These are phyloP conservation scores for Grigorovia yakushimaensis DNA, from an alignment of 805 yeast species.

Conservation along the genomic window DNA sequence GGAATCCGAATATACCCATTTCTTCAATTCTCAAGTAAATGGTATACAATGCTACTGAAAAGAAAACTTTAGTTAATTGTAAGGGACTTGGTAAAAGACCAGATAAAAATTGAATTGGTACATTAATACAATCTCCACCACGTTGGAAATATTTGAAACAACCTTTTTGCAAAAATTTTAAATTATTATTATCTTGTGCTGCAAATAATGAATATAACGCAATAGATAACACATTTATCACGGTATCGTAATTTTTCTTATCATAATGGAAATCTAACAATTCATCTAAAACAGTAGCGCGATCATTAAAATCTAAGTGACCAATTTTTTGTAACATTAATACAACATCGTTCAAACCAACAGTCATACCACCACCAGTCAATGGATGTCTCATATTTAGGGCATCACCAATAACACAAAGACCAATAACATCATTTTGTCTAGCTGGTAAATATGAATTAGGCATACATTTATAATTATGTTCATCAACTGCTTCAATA, in stretches of 20 bases:
- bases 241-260: conserved; percentile 72
- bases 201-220: conserved; percentile 87
- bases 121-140: conserved; percentile 72
- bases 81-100: conserved; percentile 75
- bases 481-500: conserved; percentile 45
- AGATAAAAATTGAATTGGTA: conserved; percentile 75
- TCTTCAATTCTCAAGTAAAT: conserved; percentile 57
- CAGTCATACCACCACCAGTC: conserved; percentile 99
- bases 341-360: conserved; percentile 79
- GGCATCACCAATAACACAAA: conserved; percentile 83
- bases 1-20: conserved; percentile 58
- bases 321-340: conserved; percentile 43
- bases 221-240: conserved; percentile 79
- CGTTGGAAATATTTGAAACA: conserved; percentile 77
- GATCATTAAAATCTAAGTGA: conserved; percentile 41
- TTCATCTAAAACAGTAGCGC: conserved; percentile 44
- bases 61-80: conserved; percentile 73
- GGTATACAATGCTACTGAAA: conserved; percentile 80
- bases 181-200: conserved; percentile 53
- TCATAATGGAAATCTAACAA: conserved; percentile 62
- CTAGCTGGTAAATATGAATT: conserved; percentile 82
- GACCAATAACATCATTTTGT: conserved; percentile 60
- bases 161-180: conserved; percentile 69
- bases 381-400: conserved; percentile 96
- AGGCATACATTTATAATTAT: conserved; percentile 78